Base-by-base conservation (phyloP, 129 eudicot species). In the Ambrosia artemisiifolia region DNA sequence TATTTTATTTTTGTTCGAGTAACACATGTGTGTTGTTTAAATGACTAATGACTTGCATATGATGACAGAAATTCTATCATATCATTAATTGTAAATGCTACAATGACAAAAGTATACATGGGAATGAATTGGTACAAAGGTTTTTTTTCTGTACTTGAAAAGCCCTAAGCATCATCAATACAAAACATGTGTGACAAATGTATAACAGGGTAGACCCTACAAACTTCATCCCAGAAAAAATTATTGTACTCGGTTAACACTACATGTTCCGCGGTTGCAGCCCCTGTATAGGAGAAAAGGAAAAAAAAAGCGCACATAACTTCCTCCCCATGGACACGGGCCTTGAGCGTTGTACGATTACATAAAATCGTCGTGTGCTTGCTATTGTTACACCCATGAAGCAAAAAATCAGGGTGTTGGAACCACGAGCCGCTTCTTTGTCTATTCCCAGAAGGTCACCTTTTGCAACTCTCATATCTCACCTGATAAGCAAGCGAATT, bases 231-330 rank as follows among this genome's bases (percentile, higher is more conserved):
- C 70, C 34, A 10, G 20, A 46, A 71, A 56, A 51, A 40, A 42
- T 19, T 43, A n/a, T 30, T 79, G 82, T 73, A 72, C 59, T 72
- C 59, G 56, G 79, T 75, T 71, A 80, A 51, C 65, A 74, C 85
- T 80, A 24, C 85, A 73, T 66, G 61, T 55, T 18, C 20, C 13
- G 56, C 14, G 11, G 54, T 38, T 34, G 59, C 40, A 42, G 50
- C 49, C 80, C 63, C 63, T 17, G 6, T 53, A 53, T 44, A 59
- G 68, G 56, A 46, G 34, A 67, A 69, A 61, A 73, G 7, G 56
- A 63, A 47, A 54, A 47, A 54, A 72, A 16, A 48, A 24, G 28
- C 40, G 49, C 17, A 51, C 57, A 51, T 1, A 2, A 17, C 79
- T 46, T 63, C 70, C 69, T 67, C 54, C 53, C 32, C 20, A 42